Conservation (phyloP, 768 basidiomycete genomes). For the Tephrocybe sp. region DNA sequence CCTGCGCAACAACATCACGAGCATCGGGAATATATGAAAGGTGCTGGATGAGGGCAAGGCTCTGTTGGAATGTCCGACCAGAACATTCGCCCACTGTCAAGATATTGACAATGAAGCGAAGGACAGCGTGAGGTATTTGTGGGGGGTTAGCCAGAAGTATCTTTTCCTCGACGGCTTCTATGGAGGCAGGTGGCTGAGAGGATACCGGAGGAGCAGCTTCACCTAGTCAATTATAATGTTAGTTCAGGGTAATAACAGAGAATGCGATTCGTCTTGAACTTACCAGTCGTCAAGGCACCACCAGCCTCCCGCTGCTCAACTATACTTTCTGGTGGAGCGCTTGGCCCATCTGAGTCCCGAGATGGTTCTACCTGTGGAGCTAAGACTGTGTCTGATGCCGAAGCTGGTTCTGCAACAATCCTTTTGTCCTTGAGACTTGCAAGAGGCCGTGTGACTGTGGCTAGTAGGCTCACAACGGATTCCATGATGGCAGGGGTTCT, state of each 20-base stretch:
- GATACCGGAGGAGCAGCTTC: constrained; percentile 1
- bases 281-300: constrained; percentile 2
- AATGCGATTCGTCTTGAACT: not conserved
- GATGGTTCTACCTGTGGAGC: constrained; percentile 9
- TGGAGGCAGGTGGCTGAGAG: constrained; percentile 17
- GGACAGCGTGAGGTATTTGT: constrained; percentile 77
- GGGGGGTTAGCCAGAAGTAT: constrained; percentile 69
- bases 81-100: constrained; percentile 97
- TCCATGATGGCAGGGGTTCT: constrained; percentile 91
- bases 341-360: not conserved
- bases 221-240: constrained; percentile 6
- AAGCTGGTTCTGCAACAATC: constrained; percentile 15
- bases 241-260: not conserved
- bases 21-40: constrained; percentile 86
- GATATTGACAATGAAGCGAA: constrained; percentile 93
- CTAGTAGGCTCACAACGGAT: constrained; percentile 83
- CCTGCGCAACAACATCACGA: constrained; percentile 84
- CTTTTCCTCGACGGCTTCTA: constrained; percentile 44
- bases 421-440: constrained; percentile 56
- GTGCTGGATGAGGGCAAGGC: constrained; percentile 88
- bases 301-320: constrained; percentile 2
- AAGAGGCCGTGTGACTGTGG: constrained; percentile 85
- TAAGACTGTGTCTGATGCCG: not conserved
- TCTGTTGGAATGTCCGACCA: constrained; percentile 93
- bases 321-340: not conserved